Evolutionary conservation across 371 early-diverging fungal genomes (phyloP), one percentile per base, ranked within the genome.

Genomic region (Actinomucor elegans): DNA sequence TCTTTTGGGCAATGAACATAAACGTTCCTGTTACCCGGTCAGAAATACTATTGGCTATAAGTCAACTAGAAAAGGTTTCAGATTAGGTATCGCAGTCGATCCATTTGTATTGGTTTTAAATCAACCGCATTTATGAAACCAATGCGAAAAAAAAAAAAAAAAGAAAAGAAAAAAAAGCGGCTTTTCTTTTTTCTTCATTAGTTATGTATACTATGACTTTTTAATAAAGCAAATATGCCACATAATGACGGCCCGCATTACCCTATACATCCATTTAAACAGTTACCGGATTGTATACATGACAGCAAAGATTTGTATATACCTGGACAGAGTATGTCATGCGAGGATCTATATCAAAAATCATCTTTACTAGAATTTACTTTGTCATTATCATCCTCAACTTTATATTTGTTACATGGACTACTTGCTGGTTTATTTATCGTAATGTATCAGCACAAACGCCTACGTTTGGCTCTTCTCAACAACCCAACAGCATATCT

Each of bases 1-100:
- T 18, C 15, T 59, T 59, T 35, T 59, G 60, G 60, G 14, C 34
- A 27, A 17, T 48, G 15, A 35, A 59, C 15, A 44, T 59, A 3
- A 35, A 47, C 9, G 33, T 47, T 9, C 59, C 59, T 26, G 48
- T 59, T 4, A 31, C 40, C 6, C n/a, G 29, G 23, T 27, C 54
- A 21, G 53, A 59, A 18, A 23, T 52, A 15, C 27, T 27, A 2
- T 9, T 18, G 1, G 17, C 50, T 1, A 50, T 38, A 11, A 28
- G 15, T 27, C 4, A 34, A 35, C 10, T 41, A 26, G 26, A 20
- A 9, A 2, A 24, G n/a, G 6, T 46, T 17, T 46, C 23, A 32
- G n/a, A n/a, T n/a, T n/a, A n/a, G n/a, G n/a, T n/a, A n/a, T n/a
- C n/a, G n/a, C n/a, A n/a, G n/a, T n/a, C n/a, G n/a, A n/a, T n/a